Conservation (phyloP, 1,139 yeast species). For the Pichia sp. region DNA sequence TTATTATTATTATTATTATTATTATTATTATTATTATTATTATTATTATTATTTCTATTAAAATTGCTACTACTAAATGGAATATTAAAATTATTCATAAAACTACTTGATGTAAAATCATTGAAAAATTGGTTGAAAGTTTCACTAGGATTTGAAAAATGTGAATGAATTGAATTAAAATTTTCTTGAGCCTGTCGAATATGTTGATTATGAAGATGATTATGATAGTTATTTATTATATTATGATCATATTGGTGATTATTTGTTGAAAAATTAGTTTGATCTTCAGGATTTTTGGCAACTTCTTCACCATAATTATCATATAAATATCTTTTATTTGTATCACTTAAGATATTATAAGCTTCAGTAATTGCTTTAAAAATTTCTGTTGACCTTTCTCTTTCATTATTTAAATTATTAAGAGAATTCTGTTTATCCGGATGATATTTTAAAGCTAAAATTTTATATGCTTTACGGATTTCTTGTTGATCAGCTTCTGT, state of each 20-base stretch:
- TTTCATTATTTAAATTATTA: slow-evolving; percentile 49
- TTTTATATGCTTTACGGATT: slow-evolving; percentile 46
- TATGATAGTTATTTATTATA: background rate
- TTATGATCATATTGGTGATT: slow-evolving; percentile 9
- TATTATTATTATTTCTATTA: background rate
- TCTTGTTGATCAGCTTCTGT: slow-evolving; percentile 39
- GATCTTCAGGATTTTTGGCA: slow-evolving; percentile 16
- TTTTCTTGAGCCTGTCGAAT: background rate
- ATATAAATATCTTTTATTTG: slow-evolving; percentile 39
- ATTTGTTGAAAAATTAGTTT: slow-evolving; percentile 10
- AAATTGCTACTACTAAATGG: slow-evolving; percentile 7
- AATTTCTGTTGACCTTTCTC: slow-evolving; percentile 31
- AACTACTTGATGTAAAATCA: slow-evolving; percentile 1
- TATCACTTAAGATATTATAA: slow-evolving; percentile 46
- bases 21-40: background rate
- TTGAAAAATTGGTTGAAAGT: slow-evolving; percentile 9
- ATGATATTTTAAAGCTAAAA: slow-evolving; percentile 47
- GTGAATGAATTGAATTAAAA: background rate
- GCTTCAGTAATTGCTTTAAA: slow-evolving; percentile 50
- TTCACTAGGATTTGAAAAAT: slow-evolving; percentile 1
- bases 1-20: slow-evolving; percentile 6
- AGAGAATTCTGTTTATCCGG: slow-evolving; percentile 45
- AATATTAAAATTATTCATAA: slow-evolving; percentile 3
- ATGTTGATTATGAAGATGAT: background rate
- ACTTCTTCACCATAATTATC: slow-evolving; percentile 58